Evolutionary conservation across 768 basidiomycete species (phyloP), one percentile per base, ranked within the genome.

Genomic region (Gelatoporia subvermispora): DNA sequence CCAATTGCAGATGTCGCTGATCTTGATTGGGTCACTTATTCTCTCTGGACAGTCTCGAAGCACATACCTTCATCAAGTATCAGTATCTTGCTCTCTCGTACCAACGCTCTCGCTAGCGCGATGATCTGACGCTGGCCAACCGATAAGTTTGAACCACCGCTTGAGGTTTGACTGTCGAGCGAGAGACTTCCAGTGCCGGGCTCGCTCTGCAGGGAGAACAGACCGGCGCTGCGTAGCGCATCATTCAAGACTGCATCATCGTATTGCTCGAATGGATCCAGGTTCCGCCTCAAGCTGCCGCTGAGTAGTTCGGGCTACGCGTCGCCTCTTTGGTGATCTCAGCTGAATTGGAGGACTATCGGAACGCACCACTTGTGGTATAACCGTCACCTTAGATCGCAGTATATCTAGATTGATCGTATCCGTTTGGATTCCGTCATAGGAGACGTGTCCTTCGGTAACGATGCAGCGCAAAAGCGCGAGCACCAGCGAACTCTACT

Each of bases 51-150:
- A 17, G n/a, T 10, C 35, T 51, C 54, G 25, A 25, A 67, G 18
- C 22, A 56, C 60, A 23, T 23, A 72, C 72, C 73, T 60, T 84
- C 81, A 50, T 84, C 81, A 2, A 83, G 62, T 37, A 83, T 75
- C 34, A 81, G 65, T 11, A 84, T 55, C 53, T 80, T 82, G 58
- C 76, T 79, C 41, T 67, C 60, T n/a, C 81, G 65, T 2, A 82
- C 73, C 48, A 82, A 73, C 1, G 81, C 81, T 24, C 82, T 67
- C 1, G 82, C 80, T 0, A 84, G 67, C 0, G 79, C 79, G n/a
- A 84, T 61, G 16, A 84, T 73, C 59, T 83, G 82, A 9, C 79
- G 65, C 57, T 84, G 77, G 3, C 81, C 80, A 16, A 82, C 71
- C 4, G 73, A 76, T n/a, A 78, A 58, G 51, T 77, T 77, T 1